phyloP scores from a whole-genome alignment of 2,329 filamentous ascomycete species.

The Ophiocordyceps camponoti-leonardi region DNA sequence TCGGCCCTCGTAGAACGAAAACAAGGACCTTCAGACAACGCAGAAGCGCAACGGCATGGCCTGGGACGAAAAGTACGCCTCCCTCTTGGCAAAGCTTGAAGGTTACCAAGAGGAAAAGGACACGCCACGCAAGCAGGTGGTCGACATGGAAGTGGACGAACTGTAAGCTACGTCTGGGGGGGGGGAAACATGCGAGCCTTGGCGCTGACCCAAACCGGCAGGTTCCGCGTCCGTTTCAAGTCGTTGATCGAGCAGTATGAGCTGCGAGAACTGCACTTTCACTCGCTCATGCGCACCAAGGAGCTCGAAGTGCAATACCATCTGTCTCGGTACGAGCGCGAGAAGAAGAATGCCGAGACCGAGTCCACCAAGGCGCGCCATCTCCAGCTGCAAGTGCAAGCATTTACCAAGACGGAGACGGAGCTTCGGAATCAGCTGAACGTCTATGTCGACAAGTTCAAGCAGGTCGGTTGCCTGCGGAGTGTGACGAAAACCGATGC shows the following conservation, averaged over 20 bases:
- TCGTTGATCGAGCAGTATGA: constrained; percentile 96
- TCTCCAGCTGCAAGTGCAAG: constrained; percentile 79
- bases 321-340: constrained; percentile 71
- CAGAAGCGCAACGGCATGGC: constrained; percentile 69
- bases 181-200: constrained; percentile 2
- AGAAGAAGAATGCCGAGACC: constrained; percentile 72
- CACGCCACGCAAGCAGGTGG: constrained; percentile 60
- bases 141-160: constrained; percentile 80
- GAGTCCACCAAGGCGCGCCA: constrained; percentile 69
- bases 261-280: constrained; percentile 84
- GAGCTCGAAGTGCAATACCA: constrained; percentile 92
- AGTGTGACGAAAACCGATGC: not conserved
- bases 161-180: constrained; percentile 37
- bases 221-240: constrained; percentile 76
- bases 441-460: constrained; percentile 98
- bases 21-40: constrained; percentile 74
- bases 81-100: constrained; percentile 68
- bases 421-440: constrained; percentile 91
- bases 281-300: constrained; percentile 80
- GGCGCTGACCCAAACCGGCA: constrained; percentile 14
- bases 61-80: constrained; percentile 71
- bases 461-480: constrained; percentile 54
- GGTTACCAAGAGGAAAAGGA: constrained; percentile 79
- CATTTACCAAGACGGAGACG: constrained; percentile 89
- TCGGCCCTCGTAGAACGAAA: constrained; percentile 50